These are phyloP conservation scores for Elaeis guineensis DNA, from an alignment of 176 grass and related monocot genomes.

Conservation along the genomic window DNA sequence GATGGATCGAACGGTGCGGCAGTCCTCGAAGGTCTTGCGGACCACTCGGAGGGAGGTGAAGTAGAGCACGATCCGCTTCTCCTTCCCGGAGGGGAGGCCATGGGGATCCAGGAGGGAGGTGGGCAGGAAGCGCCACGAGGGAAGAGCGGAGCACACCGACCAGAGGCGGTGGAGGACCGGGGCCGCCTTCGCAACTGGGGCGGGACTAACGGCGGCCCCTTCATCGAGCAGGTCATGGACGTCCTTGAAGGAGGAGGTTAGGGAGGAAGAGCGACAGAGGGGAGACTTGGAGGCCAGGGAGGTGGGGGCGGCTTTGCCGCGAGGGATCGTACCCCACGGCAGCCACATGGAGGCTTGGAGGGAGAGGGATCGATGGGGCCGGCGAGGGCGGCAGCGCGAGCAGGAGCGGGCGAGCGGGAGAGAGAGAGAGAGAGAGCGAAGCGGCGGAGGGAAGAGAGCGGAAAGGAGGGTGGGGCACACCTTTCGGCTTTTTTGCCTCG, in stretches of 20 bases:
- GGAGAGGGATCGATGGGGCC: no score
- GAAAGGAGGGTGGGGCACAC: no score
- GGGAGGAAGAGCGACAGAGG: not conserved
- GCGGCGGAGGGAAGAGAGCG: no score
- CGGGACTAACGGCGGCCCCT: not conserved
- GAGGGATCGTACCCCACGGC: constrained; percentile 14
- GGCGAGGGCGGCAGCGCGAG: no score
- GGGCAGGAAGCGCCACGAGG: no score
- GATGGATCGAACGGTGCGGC: constrained; percentile 48
- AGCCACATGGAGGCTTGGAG: constrained; percentile 17
- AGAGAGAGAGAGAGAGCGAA: no score
- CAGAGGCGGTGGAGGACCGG: constrained; percentile 16
- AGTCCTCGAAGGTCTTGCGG: constrained; percentile 63
- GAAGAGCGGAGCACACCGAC: constrained; percentile 4
- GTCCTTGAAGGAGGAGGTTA: constrained; percentile 24
- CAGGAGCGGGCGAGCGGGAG: no score
- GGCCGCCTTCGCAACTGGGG: not conserved
- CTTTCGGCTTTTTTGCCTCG: no score
- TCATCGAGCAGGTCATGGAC: constrained; percentile 14
- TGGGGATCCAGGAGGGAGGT: constrained; percentile 2
- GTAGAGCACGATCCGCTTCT: constrained; percentile 68
- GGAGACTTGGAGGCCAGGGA: not conserved
- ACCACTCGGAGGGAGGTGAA: constrained; percentile 81
- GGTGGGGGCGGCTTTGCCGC: not conserved
- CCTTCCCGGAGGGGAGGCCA: constrained; percentile 2